phyloP scores from a whole-genome alignment of 768 basidiomycete species.

The Naganishia antarctica region DNA sequence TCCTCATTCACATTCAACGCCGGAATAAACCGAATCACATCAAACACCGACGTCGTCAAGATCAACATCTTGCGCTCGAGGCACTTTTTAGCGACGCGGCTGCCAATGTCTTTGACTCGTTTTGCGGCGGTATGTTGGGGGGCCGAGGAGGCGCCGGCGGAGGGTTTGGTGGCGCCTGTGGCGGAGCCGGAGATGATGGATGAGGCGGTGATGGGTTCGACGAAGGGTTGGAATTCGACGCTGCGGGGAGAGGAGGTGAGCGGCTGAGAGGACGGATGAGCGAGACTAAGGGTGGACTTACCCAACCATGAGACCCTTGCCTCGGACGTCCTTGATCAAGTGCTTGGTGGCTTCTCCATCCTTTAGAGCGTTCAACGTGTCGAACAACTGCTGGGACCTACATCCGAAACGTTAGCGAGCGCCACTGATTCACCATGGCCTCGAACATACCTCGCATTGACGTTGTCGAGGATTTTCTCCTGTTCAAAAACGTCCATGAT shows the following conservation, averaged over 20 bases:
- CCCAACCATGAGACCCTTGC: constrained; percentile 81
- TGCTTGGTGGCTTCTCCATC: constrained; percentile 56
- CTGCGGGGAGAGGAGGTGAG: constrained; percentile 26
- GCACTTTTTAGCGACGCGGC: constrained; percentile 69
- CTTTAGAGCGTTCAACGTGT: constrained; percentile 58
- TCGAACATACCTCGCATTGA: constrained; percentile 59
- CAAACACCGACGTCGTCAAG: constrained; percentile 70
- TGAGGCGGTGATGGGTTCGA: constrained; percentile 29
- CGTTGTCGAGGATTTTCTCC: constrained; percentile 78
- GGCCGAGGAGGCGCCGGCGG: constrained; percentile 26
- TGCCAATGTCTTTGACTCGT: constrained; percentile 57
- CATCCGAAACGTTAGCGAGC: neutral
- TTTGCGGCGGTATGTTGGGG: constrained; percentile 42
- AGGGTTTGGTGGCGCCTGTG: constrained; percentile 40
- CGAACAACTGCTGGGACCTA: constrained; percentile 70
- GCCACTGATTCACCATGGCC: neutral
- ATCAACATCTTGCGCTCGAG: constrained; percentile 80
- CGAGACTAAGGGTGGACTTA: constrained; percentile 58
- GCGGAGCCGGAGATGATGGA: constrained; percentile 58
- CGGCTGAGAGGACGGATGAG: neutral
- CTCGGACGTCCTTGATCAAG: constrained; percentile 78
- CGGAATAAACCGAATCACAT: constrained; percentile 80
- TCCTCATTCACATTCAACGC: constrained; percentile 71
- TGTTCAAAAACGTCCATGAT: constrained; percentile 70
- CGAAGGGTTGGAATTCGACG: constrained; percentile 32